A percentile compares a stretch with the other conserved stretches of the same genome.
Conservation (phyloP, 2,329 filamentous ascomycete species). For the Colletotrichum siamense region DNA sequence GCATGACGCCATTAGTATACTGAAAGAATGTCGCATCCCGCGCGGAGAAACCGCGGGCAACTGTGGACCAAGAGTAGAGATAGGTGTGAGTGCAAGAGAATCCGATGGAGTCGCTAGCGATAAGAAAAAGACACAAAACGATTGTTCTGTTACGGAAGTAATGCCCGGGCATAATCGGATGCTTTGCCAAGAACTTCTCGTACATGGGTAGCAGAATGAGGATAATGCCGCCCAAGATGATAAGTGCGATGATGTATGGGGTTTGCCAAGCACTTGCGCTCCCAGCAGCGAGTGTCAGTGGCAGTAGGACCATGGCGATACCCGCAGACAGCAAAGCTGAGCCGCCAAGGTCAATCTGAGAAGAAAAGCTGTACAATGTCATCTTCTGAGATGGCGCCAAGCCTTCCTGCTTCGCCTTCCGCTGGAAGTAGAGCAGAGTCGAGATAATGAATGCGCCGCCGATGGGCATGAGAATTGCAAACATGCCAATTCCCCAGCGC, state of each 20-base stretch:
- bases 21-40: conserved; percentile 33
- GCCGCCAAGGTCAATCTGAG: conserved; percentile 44
- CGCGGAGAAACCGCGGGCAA: conserved; percentile 35
- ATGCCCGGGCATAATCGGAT: conserved; percentile 50
- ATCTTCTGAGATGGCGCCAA: conserved; percentile 14
- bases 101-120: conserved; percentile 29
- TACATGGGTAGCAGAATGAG: conserved; percentile 49
- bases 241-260: conserved; percentile 49
- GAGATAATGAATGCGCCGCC: conserved; percentile 29
- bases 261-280: conserved; percentile 46
- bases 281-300: conserved; percentile 55
- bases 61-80: conserved; percentile 46
- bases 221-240: conserved; percentile 56
- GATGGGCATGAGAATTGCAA: conserved; percentile 61
- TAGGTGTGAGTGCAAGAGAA: conserved; percentile 41
- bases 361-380: conserved; percentile 24
- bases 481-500: conserved; percentile 55
- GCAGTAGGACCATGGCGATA: conserved; percentile 59
- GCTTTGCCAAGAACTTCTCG: conserved; percentile 52
- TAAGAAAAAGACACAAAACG: conserved; percentile 27
- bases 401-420: conserved; percentile 25
- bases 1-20: conserved; percentile 42
- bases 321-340: conserved; percentile 50
- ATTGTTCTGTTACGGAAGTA: conserved; percentile 36
- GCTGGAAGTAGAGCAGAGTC: conserved; percentile 24